A percentile compares a stretch with the other conserved stretches of the same genome.
These are phyloP conservation scores for Acanthamoeba royreba DNA, from an alignment of 208 protist genomes.

Conservation along the genomic window DNA sequence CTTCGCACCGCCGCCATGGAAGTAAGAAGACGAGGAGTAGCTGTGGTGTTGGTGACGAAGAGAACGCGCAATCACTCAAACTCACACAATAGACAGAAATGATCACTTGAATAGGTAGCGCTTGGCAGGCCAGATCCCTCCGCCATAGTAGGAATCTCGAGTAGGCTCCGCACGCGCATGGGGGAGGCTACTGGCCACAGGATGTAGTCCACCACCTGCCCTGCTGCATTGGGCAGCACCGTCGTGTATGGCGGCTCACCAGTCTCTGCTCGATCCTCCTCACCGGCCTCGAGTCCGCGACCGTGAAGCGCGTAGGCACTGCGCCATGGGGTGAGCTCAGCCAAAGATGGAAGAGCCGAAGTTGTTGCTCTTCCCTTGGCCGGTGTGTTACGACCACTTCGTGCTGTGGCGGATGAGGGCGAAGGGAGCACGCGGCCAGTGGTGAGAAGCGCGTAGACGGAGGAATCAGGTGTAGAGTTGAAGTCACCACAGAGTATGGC, in stretches of 20 bases:
- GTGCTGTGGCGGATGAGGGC: background rate
- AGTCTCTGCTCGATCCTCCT: background rate
- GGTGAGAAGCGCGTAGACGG: background rate
- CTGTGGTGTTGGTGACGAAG: too few relatives aligned
- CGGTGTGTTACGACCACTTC: background rate
- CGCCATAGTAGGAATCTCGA: background rate
- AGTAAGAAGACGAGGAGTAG: too few relatives aligned
- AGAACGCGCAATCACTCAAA: too few relatives aligned
- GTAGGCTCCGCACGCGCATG: background rate
- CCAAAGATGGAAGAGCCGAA: background rate
- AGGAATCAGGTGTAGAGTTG: background rate
- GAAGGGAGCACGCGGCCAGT: background rate
- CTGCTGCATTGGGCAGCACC: background rate
- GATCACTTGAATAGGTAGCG: background rate
- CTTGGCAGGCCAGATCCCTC: background rate
- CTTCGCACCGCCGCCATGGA: too few relatives aligned
- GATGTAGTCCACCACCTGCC: conserved; percentile 19
- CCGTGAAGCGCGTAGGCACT: background rate
- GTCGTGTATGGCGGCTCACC: background rate
- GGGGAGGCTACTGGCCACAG: background rate
- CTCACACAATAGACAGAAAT: background rate
- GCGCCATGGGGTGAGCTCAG: background rate
- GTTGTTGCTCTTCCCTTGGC: background rate
- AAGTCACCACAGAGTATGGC: background rate
- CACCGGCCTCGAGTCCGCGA: background rate